Base-by-base conservation (phyloP, 495 filamentous ascomycete genomes). In the Xylaria cubensis region DNA sequence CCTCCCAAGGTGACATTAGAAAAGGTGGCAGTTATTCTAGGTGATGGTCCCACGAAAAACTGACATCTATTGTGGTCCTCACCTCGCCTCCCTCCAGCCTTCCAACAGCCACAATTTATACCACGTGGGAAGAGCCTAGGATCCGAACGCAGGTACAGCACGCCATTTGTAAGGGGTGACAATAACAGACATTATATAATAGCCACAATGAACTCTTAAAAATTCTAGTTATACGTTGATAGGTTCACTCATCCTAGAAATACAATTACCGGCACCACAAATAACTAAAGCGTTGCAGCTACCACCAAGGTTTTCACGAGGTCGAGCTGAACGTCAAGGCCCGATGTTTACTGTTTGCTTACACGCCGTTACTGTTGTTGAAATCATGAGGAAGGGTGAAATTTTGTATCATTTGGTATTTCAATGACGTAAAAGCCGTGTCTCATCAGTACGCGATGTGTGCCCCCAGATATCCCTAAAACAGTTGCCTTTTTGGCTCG, bases 331-430 rank as follows among this genome's bases (percentile, higher is more conserved):
- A 51, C n/a, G 42, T 19, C 39, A 21, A 46, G 67, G 55, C 15
- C 15, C 17, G 29, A 63, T 70, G 67, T 70, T 70, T 70, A 62
- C 67, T 69, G 67, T 69, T 56, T 21, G 34, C 21, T 59, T 46
- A 17, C 26, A 24, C 26, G 44, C 61, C 44, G 21, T 17, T 15
- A 29, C 50, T 42, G 19, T 24, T 10, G 21, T 24, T 10, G 21
- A 50, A n/a, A 32, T 48, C 63, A 44, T 65, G 63, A 39, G n/a
- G 21, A 32, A 32, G 12, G 24, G 62, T 21, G 32, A 32, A 3
- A n/a, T 61, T 39, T 39, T 61, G 58, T 39, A 19, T 19, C n/a
- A 64, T 46, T 46, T 64, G 24, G 64, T 46, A 66, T 44, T 51
- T 48, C 17, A 36, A 51, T 50, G 51, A 50, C 64, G 64, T 50